Evolutionary conservation across 805 yeast species (phyloP).

Genomic region (Cyberlindnera euphorbiae): DNA sequence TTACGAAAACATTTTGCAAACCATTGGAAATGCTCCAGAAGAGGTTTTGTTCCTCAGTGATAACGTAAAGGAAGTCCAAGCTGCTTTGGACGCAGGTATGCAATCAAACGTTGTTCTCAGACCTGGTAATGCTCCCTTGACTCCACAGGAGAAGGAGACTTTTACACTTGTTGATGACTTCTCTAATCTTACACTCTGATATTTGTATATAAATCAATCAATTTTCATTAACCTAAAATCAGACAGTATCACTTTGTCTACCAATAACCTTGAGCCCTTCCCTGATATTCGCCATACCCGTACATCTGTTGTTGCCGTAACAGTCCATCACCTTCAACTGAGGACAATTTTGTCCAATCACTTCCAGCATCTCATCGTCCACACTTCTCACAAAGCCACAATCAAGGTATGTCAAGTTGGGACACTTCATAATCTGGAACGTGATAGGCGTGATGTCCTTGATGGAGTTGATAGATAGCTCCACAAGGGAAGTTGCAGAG

Average conservation of each 20-base stretch:
- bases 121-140: slow-evolving; percentile 65
- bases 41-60: slow-evolving; percentile 71
- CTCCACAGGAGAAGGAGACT: slow-evolving; percentile 29
- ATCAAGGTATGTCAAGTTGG: slow-evolving; percentile 64
- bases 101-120: slow-evolving; percentile 54
- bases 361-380: slow-evolving; percentile 62
- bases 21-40: slow-evolving; percentile 30
- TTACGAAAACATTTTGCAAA: slow-evolving; percentile 49
- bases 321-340: slow-evolving; percentile 67
- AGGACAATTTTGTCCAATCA: slow-evolving; percentile 54
- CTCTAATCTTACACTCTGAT: slow-evolving; percentile 17
- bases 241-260: slow-evolving; percentile 56
- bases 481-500: slow-evolving; percentile 59
- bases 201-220: not conserved
- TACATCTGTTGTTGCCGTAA: slow-evolving; percentile 71
- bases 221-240: slow-evolving; percentile 5
- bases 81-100: slow-evolving; percentile 68
- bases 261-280: slow-evolving; percentile 64
- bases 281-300: slow-evolving; percentile 47
- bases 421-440: slow-evolving; percentile 45
- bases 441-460: slow-evolving; percentile 47
- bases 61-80: slow-evolving; percentile 68
- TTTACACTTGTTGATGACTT: slow-evolving; percentile 29
- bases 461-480: slow-evolving; percentile 72
- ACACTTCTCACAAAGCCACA: slow-evolving; percentile 75